Conservation (phyloP, 257 asterid genomes). For the Plectranthus barbatus region DNA sequence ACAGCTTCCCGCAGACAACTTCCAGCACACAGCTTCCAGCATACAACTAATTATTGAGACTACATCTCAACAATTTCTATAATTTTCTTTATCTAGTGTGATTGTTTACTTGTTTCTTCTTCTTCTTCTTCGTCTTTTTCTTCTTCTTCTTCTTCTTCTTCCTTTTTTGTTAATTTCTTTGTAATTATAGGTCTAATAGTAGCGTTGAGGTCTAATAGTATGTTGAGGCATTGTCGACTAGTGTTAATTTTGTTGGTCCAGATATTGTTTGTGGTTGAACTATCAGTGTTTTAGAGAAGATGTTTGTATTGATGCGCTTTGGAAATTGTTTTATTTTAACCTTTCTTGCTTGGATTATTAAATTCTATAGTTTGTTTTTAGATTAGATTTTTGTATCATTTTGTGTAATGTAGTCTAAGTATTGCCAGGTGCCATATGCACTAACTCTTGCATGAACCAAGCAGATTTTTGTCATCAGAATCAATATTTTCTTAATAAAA, state of each 20-base stretch:
- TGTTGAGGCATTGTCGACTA: background rate
- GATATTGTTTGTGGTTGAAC: background rate
- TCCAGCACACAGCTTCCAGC: no score
- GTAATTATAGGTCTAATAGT: constrained; percentile 49
- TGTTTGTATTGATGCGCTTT: background rate
- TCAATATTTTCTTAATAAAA: no score
- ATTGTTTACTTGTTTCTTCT: no score
- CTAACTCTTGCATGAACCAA: no score
- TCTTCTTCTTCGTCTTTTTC: no score
- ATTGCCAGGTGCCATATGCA: no score
- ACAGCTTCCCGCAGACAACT: no score
- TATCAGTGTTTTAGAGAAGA: background rate
- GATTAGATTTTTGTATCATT: background rate
- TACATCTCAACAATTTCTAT: no score
- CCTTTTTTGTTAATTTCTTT: background rate
- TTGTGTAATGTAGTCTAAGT: background rate
- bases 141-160: background rate
- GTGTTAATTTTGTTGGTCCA: background rate
- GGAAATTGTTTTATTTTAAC: background rate
- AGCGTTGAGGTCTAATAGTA: constrained; percentile 94
- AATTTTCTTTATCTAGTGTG: no score
- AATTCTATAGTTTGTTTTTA: background rate
- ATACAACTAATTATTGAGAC: no score
- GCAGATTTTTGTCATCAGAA: background rate
- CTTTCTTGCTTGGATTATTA: background rate